Evolutionary conservation across 306 rosid genomes (phyloP).

Genomic region (Cajanus cajan): DNA sequence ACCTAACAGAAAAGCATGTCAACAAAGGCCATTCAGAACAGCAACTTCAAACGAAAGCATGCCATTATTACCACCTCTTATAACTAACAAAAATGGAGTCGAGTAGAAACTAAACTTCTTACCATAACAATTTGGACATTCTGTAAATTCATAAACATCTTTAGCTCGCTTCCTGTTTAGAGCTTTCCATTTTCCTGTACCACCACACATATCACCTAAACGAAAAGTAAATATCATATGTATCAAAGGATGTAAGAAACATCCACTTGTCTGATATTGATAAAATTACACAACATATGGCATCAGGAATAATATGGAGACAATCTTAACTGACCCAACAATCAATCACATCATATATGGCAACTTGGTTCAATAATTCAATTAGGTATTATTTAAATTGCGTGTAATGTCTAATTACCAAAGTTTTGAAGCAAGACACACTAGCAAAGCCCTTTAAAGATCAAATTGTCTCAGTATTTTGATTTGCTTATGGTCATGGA

Average conservation of each 20-base stretch:
- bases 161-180: constrained; percentile 90
- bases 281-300: background rate
- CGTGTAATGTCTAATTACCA: background rate
- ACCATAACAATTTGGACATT: constrained; percentile 98
- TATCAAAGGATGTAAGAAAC: constrained; percentile 14
- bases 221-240: constrained; percentile 39
- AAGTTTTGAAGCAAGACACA: background rate
- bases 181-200: constrained; percentile 99
- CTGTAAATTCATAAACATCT: constrained; percentile 90
- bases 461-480: background rate
- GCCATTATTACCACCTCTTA: background rate
- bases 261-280: background rate
- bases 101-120: constrained; percentile 24
- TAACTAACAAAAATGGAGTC: background rate
- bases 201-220: constrained; percentile 99
- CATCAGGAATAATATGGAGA: background rate
- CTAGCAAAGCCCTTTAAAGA: background rate
- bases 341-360: background rate
- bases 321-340: background rate
- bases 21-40: background rate
- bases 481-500: background rate
- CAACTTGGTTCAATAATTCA: background rate
- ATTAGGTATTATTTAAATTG: background rate
- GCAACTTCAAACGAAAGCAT: background rate
- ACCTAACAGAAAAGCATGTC: constrained; percentile 1